Percentiles rank a stretch among this genome's conserved stretches.
Conservation (phyloP, 805 yeast genomes). For the Suhomyces sp. region DNA sequence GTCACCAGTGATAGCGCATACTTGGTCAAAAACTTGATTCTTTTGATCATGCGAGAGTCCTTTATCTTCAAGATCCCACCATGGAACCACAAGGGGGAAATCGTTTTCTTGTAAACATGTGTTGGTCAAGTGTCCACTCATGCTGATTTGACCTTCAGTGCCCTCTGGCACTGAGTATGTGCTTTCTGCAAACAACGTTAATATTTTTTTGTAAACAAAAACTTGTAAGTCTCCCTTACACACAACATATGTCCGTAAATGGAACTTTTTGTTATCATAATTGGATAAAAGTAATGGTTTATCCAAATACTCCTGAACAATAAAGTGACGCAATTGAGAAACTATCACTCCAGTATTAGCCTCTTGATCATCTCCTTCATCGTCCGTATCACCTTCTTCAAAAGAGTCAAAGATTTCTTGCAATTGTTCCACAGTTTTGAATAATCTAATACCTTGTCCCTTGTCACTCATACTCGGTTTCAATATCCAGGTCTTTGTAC, state of each 20-base stretch:
- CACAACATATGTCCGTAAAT: conserved; percentile 80
- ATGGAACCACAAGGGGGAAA: conserved; percentile 58
- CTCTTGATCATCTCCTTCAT: conserved; percentile 45
- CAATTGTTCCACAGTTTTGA: conserved; percentile 72
- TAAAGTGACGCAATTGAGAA: conserved; percentile 86
- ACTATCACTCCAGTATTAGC: conserved; percentile 68
- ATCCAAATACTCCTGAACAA: conserved; percentile 77
- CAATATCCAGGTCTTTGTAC: conserved; percentile 72
- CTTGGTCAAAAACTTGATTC: conserved; percentile 47
- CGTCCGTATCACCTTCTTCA: conserved; percentile 70
- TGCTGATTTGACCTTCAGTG: conserved; percentile 35
- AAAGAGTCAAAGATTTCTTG: conserved; percentile 83
- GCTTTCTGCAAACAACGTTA: conserved; percentile 74
- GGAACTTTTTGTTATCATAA: conserved; percentile 76
- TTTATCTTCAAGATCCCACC: conserved; percentile 54
- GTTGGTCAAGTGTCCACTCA: conserved; percentile 85
- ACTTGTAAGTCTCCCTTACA: conserved; percentile 74
- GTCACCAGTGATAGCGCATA: conserved; percentile 64
- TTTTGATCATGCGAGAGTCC: conserved; percentile 28
- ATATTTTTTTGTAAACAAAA: conserved; percentile 74
- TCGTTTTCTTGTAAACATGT: conserved; percentile 79
- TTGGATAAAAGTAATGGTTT: conserved; percentile 65
- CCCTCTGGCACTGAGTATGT: conserved; percentile 35
- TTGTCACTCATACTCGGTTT: conserved; percentile 97
- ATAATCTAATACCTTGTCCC: conserved; percentile 91